phyloP scores from a whole-genome alignment of 768 basidiomycete species.

The Lentinula aciculospora region DNA sequence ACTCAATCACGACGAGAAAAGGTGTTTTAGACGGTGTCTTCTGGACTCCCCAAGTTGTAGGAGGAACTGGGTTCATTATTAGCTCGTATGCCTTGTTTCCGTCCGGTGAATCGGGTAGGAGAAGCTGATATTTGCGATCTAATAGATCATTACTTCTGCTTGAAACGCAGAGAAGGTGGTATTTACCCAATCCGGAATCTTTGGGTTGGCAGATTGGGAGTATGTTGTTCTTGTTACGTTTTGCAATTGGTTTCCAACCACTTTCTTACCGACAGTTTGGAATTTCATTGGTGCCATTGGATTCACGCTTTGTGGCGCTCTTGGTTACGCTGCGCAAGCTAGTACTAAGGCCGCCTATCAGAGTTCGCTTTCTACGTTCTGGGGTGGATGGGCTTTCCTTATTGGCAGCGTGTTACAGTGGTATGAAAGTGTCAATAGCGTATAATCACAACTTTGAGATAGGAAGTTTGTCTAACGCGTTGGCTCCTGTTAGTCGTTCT shows the following conservation, averaged over 20 bases:
- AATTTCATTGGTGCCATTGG: conserved; percentile 55
- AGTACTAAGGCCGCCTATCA: conserved; percentile 38
- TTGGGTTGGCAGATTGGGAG: conserved; percentile 54
- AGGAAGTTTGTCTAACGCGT: neutral
- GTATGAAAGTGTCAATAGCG: conserved; percentile 41
- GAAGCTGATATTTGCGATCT: neutral
- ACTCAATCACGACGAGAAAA: conserved; percentile 19
- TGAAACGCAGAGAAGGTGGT: conserved; percentile 54
- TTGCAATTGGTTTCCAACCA: neutral
- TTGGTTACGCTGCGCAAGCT: conserved; percentile 37
- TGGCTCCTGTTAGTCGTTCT: neutral
- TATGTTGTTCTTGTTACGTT: conserved; percentile 12
- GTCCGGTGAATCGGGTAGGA: neutral
- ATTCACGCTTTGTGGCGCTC: conserved; percentile 52
- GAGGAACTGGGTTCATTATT: conserved; percentile 54
- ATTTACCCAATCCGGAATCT: conserved; percentile 31
- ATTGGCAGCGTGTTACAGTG: conserved; percentile 51
- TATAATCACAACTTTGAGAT: neutral
- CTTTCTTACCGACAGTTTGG: conserved; percentile 33
- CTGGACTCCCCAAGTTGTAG: conserved; percentile 61
- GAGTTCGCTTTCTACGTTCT: conserved; percentile 49
- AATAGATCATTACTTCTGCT: conserved; percentile 39
- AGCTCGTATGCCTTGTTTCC: conserved; percentile 25
- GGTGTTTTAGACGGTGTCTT: conserved; percentile 41
- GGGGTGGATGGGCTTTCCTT: conserved; percentile 60